Evolutionary conservation across 2,329 filamentous ascomycete genomes (phyloP).

Genomic region (Raffaelea ambrosiae): DNA sequence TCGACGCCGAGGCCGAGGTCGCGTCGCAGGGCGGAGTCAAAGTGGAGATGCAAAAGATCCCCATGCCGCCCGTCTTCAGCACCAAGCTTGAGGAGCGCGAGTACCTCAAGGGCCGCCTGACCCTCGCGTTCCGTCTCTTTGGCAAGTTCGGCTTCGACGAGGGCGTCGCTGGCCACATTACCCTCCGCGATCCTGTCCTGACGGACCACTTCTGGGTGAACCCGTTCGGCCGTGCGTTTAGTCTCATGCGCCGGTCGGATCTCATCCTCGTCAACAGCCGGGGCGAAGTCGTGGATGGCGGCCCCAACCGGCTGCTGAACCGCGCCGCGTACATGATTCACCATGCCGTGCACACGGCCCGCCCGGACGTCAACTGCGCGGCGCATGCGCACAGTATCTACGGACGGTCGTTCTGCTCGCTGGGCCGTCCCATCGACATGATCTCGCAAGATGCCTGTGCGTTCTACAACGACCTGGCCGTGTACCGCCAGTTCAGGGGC

Average conservation of each 20-base stretch:
- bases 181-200: constrained; percentile 48
- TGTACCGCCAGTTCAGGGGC: constrained; percentile 44
- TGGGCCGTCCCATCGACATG: constrained; percentile 52
- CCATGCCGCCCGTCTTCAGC: constrained; percentile 6
- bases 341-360: constrained; percentile 34
- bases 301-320: constrained; percentile 26
- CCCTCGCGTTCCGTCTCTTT: constrained; percentile 48
- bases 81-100: constrained; percentile 30
- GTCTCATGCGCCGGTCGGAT: constrained; percentile 21
- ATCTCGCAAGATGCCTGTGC: constrained; percentile 49
- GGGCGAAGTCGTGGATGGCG: constrained; percentile 56
- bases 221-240: constrained; percentile 32
- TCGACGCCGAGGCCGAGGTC: background rate
- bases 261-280: constrained; percentile 57
- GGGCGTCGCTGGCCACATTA: constrained; percentile 57
- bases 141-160: constrained; percentile 47
- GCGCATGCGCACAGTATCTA: constrained; percentile 39
- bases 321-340: constrained; percentile 37
- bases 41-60: constrained; percentile 2
- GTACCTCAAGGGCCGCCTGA: constrained; percentile 43
- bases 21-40: background rate
- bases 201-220: constrained; percentile 57
- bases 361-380: constrained; percentile 39
- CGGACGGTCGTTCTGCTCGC: constrained; percentile 44
- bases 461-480: constrained; percentile 36